Conservation (phyloP, 2,329 filamentous ascomycete species). For the Trichoderma aggressivum region DNA sequence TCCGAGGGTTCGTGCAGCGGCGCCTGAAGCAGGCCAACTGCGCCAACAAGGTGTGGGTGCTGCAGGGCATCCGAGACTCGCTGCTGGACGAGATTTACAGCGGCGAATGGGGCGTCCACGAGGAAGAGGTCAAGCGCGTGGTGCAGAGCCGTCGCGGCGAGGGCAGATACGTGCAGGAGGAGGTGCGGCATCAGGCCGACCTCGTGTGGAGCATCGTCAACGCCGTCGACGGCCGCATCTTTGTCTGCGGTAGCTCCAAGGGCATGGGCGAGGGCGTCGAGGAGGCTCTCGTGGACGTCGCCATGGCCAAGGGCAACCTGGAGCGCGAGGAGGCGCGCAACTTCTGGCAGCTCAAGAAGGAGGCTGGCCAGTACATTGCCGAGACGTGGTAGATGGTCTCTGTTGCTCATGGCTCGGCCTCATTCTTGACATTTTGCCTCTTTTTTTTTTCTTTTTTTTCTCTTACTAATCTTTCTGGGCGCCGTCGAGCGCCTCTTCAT, state of each 20-base stretch:
- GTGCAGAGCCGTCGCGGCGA: slow-evolving; percentile 73
- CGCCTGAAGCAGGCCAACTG: slow-evolving; percentile 91
- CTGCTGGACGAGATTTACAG: slow-evolving; percentile 94
- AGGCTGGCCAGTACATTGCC: slow-evolving; percentile 91
- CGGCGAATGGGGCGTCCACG: slow-evolving; percentile 92
- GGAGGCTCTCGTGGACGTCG: slow-evolving; percentile 79
- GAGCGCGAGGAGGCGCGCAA: slow-evolving; percentile 75
- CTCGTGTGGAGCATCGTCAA: slow-evolving; percentile 99
- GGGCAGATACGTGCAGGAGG: slow-evolving; percentile 92
- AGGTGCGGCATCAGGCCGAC: slow-evolving; percentile 85
- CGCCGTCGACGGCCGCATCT: slow-evolving; percentile 89
- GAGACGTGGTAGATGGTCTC: slow-evolving; percentile 58
- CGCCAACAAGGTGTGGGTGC: slow-evolving; percentile 96
- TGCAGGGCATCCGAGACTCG: slow-evolving; percentile 91
- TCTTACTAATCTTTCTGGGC: neutral
- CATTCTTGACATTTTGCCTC: neutral
- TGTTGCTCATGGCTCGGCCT: neutral
- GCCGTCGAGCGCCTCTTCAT: neutral
- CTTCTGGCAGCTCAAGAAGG: slow-evolving; percentile 91
- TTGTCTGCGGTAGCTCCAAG: slow-evolving; percentile 91
- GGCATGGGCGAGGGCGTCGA: slow-evolving; percentile 98
- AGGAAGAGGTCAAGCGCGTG: slow-evolving; percentile 79
- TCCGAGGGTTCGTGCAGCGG: slow-evolving; percentile 95
- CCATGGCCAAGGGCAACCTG: slow-evolving; percentile 87
- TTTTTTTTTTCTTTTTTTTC: neutral